Evolutionary conservation across 179 eudicot genomes (phyloP), one percentile per base, ranked within the genome.

Genomic region (Heliamphora pulchella): DNA sequence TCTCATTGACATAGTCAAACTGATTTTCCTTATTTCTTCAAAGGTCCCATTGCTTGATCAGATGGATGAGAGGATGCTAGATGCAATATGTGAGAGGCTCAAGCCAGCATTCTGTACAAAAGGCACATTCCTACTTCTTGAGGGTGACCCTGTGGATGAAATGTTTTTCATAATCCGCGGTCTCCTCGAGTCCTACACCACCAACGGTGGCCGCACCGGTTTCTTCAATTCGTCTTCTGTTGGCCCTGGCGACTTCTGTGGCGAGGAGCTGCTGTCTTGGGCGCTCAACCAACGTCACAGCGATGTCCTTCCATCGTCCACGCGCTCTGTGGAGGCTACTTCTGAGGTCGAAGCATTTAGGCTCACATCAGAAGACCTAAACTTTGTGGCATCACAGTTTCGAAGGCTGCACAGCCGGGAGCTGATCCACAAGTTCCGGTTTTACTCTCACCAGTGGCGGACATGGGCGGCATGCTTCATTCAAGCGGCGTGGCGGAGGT

Each of bases 261-360:
- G 91, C 3, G 91, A 89, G 78, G 91, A 87, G 79, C 85, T 89
- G 14, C 91, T 89, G 9, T 87, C 91, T 4, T 89, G 91, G 91
- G 91, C 91, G 7, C 85, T 87, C 5, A 86, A 89, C 64, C 90
- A 87, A 0, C 88, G 87, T 51, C 87, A 90, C 2, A 81, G 84
- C 61, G 83, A 83, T 65, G 80, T 80, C 82, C 84, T 90, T 61
- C 93, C 93, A 3, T 87, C 88, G 0, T 90, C 93, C 69, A 88
- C 93, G 1, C 90, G 93, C 68, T 84, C 91, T 0, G 89, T 90
- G 1, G 85, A 85, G 55, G 89, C 93, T 51, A 78, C 85, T 50
- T 88, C 89, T 3, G 89, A 90, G 62, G 91, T 89, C 0, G 93
- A 90, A 74, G 89, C 91, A 0, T 90, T 90, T 70, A 89, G 89